A percentile compares a stretch with the other conserved stretches of the same genome.
Conservation (phyloP, 306 rosid species). For the Trifolium repens region DNA sequence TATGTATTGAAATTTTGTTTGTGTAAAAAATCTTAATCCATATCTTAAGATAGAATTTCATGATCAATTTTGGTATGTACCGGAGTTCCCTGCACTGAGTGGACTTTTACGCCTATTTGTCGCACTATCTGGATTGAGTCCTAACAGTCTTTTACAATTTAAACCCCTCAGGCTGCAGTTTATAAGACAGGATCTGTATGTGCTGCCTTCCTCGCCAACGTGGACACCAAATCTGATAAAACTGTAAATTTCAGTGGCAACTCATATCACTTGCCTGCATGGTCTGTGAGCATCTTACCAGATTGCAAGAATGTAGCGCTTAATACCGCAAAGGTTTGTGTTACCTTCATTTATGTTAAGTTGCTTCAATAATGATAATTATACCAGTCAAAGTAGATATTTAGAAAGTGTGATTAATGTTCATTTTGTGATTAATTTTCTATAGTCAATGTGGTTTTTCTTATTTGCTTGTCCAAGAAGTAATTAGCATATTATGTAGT, state of each 20-base stretch:
- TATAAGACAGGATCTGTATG: slow-evolving; percentile 77
- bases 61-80: neutral
- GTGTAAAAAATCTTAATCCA: slow-evolving; percentile 9
- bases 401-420: slow-evolving; percentile 1
- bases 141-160: slow-evolving; percentile 27
- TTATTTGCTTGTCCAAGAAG: slow-evolving; percentile 18
- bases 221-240: slow-evolving; percentile 64
- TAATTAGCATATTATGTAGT: neutral
- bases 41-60: neutral
- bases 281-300: slow-evolving; percentile 99
- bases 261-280: slow-evolving; percentile 85
- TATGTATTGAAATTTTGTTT: slow-evolving; percentile 7
- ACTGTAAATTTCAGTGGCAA: slow-evolving; percentile 81
- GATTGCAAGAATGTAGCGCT: slow-evolving; percentile 96
- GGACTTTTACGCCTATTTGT: neutral
- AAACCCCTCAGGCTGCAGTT: slow-evolving; percentile 71
- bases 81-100: neutral
- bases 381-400: slow-evolving; percentile 13
- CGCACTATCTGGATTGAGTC: neutral
- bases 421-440: slow-evolving; percentile 15
- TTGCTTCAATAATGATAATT: slow-evolving; percentile 24
- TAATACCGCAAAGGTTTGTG: slow-evolving; percentile 94
- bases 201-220: slow-evolving; percentile 90
- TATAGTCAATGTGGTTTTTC: neutral
- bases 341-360: slow-evolving; percentile 29